A percentile compares a stretch with the other conserved stretches of the same genome.
Conservation (phyloP, 306 rosid species). For the Vigna trinervia region DNA sequence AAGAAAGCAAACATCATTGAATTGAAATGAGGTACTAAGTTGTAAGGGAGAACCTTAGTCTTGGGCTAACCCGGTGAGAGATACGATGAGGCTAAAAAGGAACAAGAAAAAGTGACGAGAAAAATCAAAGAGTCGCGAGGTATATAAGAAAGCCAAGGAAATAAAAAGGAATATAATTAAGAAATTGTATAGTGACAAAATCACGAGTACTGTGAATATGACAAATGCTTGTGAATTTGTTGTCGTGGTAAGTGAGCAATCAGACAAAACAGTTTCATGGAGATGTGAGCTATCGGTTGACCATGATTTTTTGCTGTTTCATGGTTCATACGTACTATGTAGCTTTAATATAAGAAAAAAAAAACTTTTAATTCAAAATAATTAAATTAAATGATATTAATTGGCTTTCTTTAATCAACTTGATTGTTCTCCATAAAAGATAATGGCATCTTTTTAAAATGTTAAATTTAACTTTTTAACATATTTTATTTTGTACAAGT, state of each 20-base stretch:
- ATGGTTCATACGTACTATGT: too few species aligned
- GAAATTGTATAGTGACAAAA: slow-evolving; percentile 30
- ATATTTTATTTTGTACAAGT: too few species aligned
- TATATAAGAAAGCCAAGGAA: not conserved
- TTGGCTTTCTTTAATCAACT: too few species aligned
- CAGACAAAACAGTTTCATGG: slow-evolving; percentile 21
- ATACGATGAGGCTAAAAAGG: slow-evolving; percentile 12
- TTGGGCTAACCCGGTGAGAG: not conserved
- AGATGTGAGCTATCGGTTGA: not conserved
- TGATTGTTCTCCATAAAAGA: too few species aligned
- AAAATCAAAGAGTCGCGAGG: not conserved
- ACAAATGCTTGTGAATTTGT: not conserved
- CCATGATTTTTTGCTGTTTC: not conserved
- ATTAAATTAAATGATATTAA: too few species aligned
- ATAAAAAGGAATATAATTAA: not conserved
- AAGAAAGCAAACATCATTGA: not conserved
- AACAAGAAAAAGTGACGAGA: not conserved
- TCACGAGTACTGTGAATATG: not conserved
- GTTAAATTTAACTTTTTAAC: too few species aligned
- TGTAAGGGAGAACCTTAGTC: slow-evolving; percentile 27
- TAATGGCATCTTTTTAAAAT: too few species aligned
- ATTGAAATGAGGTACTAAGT: not conserved
- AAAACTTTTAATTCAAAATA: too few species aligned
- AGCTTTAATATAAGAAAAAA: too few species aligned
- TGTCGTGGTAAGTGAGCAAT: not conserved